Evolutionary conservation across 495 filamentous ascomycete species (phyloP), one percentile per base, ranked within the genome.

Genomic region (Haplographium delicatum): DNA sequence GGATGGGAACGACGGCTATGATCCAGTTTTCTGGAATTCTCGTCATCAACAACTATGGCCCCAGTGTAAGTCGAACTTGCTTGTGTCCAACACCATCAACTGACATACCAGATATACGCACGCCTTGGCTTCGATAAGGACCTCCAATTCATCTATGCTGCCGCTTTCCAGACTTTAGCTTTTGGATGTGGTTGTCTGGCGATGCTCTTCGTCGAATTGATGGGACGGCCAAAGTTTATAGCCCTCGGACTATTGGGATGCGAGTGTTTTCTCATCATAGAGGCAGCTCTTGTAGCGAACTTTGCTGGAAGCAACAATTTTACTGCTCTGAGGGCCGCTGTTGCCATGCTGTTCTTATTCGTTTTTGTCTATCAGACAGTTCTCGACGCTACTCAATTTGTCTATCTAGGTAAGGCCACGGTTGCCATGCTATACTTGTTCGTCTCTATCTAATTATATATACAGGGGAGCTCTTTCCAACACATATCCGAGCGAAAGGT

Each of bases 391-490:
- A n/a, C n/a, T n/a, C n/a, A n/a, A n/a, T n/a, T n/a, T n/a, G n/a
- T n/a, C n/a, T n/a, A n/a, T n/a, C n/a, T n/a, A n/a, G n/a, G n/a
- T n/a, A n/a, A n/a, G n/a, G n/a, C n/a, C n/a, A n/a, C n/a, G n/a
- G n/a, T n/a, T n/a, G n/a, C n/a, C n/a, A n/a, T n/a, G n/a, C n/a
- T n/a, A n/a, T n/a, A n/a, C 39, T 83, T 74, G 55, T 80, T 71
- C 46, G 79, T 76, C 22, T 63, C 69, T 27, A 59, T 78, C 16
- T 75, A 1, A 69, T 71, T 23, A 71, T 78, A 3, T 84, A 84
- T 60, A 79, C 81, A 0, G 75, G 78, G 5, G 83, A 86, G 57
- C 80, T 86, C 53, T 85, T 80, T 60, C 82, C 83, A 0, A 61
- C 75, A 51, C 79, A 81, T 57, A 74, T 84, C 43, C 79, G 83